Percentiles rank a stretch among this genome's conserved stretches.
Evolutionary conservation across 2,329 filamentous ascomycete species (phyloP).

Genomic region (Thermothelomyces thermophilus): DNA sequence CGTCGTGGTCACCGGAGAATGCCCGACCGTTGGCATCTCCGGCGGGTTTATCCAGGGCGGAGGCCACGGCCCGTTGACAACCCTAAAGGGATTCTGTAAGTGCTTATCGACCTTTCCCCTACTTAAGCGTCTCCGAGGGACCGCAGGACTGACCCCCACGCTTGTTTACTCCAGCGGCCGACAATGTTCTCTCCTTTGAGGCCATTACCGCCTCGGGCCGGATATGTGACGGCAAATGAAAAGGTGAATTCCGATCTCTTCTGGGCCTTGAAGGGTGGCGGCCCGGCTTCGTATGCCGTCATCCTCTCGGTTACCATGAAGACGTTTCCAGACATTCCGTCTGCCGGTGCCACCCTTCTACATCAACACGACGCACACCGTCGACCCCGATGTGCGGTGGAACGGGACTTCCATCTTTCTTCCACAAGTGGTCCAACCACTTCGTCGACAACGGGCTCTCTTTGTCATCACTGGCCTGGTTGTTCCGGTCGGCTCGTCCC

Average conservation of each 20-base stretch:
- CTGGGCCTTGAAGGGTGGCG: constrained; percentile 49
- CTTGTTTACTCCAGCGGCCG: too few species aligned
- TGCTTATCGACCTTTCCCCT: too few species aligned
- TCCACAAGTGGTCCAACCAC: constrained; percentile 38
- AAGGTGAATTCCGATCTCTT: constrained; percentile 45
- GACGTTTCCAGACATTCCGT: constrained; percentile 40
- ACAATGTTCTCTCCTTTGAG: constrained; percentile 43
- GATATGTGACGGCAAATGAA: constrained; percentile 36
- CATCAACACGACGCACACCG: constrained; percentile 34
- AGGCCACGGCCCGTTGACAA: constrained; percentile 44
- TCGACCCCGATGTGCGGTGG: constrained; percentile 38
- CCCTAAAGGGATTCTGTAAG: constrained; percentile 35
- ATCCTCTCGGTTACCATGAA: constrained; percentile 44
- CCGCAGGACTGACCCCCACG: too few species aligned
- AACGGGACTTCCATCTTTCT: constrained; percentile 41
- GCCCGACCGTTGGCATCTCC: constrained; percentile 51
- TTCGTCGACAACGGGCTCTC: constrained; percentile 37
- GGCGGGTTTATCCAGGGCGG: constrained; percentile 56
- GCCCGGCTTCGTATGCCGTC: constrained; percentile 46
- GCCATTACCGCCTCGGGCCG: constrained; percentile 42
- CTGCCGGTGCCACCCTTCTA: constrained; percentile 37
- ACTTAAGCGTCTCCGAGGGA: too few species aligned
- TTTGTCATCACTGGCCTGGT: constrained; percentile 30
- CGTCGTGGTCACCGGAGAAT: constrained; percentile 46
- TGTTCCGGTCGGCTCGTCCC: constrained; percentile 32